These are phyloP conservation scores for Primulina huaijiensis DNA, from an alignment of 257 asterid species.

Conservation along the genomic window DNA sequence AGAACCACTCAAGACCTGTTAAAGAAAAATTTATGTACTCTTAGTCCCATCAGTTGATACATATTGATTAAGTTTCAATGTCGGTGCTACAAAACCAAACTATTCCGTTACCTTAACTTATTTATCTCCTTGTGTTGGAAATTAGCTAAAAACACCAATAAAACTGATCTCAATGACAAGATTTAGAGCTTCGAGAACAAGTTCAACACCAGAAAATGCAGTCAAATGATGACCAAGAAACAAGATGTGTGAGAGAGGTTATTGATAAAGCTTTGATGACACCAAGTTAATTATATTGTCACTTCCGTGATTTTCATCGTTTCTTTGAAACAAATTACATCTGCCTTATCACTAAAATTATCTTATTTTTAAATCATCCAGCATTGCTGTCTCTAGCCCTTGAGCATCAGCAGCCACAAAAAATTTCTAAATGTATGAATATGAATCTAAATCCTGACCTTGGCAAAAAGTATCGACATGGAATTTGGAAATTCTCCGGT, in stretches of 20 bases:
- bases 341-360: neutral
- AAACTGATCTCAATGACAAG: neutral
- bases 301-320: neutral
- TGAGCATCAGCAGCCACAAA: neutral
- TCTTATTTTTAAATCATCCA: too few relatives aligned
- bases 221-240: neutral
- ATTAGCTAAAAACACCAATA: too few relatives aligned
- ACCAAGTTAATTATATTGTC: neutral
- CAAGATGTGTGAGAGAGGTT: neutral
- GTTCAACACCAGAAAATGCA: neutral
- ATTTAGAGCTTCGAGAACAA: neutral
- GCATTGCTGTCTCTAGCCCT: neutral
- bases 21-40: too few relatives aligned
- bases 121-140: too few relatives aligned
- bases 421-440: neutral
- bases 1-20: too few relatives aligned
- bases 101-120: too few relatives aligned
- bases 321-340: neutral
- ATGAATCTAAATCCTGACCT: constrained; percentile 49
- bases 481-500: constrained; percentile 93
- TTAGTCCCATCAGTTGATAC: too few relatives aligned
- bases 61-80: too few relatives aligned
- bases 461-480: constrained; percentile 54
- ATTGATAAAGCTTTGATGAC: neutral
- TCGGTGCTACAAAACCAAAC: too few relatives aligned